Conservation (phyloP, 164 flowering plant genomes). For the Aristolochia fimbriata region DNA sequence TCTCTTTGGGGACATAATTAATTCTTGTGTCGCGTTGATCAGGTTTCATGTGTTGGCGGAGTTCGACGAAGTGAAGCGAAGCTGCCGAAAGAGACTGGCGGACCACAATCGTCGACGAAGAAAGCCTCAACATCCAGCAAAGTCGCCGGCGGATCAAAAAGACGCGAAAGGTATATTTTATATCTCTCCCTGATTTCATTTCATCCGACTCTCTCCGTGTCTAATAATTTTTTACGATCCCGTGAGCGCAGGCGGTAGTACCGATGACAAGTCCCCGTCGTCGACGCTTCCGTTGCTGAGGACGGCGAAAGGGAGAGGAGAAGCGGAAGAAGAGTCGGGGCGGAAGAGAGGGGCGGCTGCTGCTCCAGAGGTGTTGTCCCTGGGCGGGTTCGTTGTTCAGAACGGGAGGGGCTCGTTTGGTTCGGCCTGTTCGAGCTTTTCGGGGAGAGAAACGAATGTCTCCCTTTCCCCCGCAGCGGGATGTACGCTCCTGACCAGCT, state of each 20-base stretch:
- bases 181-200: background rate
- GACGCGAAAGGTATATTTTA: background rate
- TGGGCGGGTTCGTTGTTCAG: slow-evolving; percentile 2
- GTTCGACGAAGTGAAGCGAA: slow-evolving; percentile 87
- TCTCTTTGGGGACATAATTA: too few species aligned
- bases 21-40: slow-evolving; percentile 1
- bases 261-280: background rate
- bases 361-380: too few species aligned
- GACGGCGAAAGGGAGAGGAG: background rate
- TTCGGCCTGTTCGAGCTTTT: background rate
- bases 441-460: background rate
- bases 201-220: too few species aligned
- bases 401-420: background rate
- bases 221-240: too few species aligned
- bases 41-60: slow-evolving; percentile 83
- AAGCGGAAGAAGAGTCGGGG: too few species aligned
- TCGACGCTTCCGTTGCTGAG: background rate
- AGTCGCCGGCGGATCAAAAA: background rate
- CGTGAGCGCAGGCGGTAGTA: background rate
- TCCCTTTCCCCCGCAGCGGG: background rate
- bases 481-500: background rate
- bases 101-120: slow-evolving; percentile 80
- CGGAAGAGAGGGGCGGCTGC: too few species aligned
- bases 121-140: slow-evolving; percentile 49
- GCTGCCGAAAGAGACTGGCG: slow-evolving; percentile 82